Conservation (phyloP, 768 basidiomycete species). For the Butyriboletus loyo region DNA sequence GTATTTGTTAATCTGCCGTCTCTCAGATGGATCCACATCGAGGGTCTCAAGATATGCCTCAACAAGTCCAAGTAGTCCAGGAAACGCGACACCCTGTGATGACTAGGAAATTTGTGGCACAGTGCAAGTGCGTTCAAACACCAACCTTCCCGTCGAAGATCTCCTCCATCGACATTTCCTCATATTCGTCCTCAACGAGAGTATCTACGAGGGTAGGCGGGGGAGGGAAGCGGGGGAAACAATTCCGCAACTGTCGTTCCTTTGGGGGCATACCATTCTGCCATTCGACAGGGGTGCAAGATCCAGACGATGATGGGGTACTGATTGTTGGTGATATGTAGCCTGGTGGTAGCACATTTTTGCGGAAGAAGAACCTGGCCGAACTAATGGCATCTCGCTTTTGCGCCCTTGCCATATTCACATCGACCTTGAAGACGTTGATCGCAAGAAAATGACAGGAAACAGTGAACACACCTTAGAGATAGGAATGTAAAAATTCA, state of each 20-base stretch:
- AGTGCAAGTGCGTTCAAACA: constrained; percentile 2
- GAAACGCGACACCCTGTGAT: constrained; percentile 59
- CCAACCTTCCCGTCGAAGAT: constrained; percentile 91
- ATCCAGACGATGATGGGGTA: constrained; percentile 43
- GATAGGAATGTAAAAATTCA: constrained; percentile 96
- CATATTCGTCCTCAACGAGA: constrained; percentile 78
- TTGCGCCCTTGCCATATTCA: constrained; percentile 94
- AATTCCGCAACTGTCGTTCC: constrained; percentile 67
- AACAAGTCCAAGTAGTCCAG: constrained; percentile 78
- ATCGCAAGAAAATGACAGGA: background rate
- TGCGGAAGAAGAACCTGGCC: constrained; percentile 89
- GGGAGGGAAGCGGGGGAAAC: constrained; percentile 52
- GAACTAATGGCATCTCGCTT: constrained; percentile 68
- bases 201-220: constrained; percentile 52
- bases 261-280: constrained; percentile 41
- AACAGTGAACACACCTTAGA: constrained; percentile 63
- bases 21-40: constrained; percentile 63
- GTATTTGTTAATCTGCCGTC: constrained; percentile 67
- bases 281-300: constrained; percentile 36
- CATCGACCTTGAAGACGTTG: constrained; percentile 70
- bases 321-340: constrained; percentile 37
- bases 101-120: background rate
- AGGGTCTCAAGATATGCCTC: constrained; percentile 83
- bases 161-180: constrained; percentile 88
- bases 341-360: constrained; percentile 68